Percentiles rank a stretch among this genome's conserved stretches.
Evolutionary conservation across 768 basidiomycete genomes (phyloP).

Genomic region (Suillus paluster): DNA sequence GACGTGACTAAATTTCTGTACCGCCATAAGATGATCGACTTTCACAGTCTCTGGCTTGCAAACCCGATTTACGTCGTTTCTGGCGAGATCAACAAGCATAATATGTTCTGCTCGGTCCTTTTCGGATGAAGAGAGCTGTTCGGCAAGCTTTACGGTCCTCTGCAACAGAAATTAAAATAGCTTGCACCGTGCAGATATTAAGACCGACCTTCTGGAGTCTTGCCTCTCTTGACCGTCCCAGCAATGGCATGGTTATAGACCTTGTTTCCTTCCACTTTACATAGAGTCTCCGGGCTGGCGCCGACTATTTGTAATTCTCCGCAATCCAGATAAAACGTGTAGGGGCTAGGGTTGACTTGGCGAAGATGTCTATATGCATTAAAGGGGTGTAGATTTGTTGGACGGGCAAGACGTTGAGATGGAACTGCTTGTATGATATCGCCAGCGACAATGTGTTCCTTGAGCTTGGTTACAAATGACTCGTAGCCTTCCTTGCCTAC

Average conservation of each 20-base stretch:
- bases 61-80: conserved; percentile 98
- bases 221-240: conserved; percentile 89
- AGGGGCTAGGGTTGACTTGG: conserved; percentile 95
- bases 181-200: conserved; percentile 8
- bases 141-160: conserved; percentile 87
- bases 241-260: conserved; percentile 99
- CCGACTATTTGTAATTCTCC: conserved; percentile 95
- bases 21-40: conserved; percentile 90
- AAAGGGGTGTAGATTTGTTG: conserved; percentile 92
- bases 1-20: conserved; percentile 98
- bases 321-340: conserved; percentile 98
- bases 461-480: conserved; percentile 85
- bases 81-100: conserved; percentile 97
- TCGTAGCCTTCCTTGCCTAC: conserved; percentile 95
- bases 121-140: conserved; percentile 77
- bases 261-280: conserved; percentile 90
- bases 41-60: conserved; percentile 95
- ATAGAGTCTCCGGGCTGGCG: conserved; percentile 96
- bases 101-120: conserved; percentile 99
- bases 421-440: conserved; percentile 99
- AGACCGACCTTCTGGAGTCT: conserved; percentile 77
- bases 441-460: conserved; percentile 92
- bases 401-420: conserved; percentile 85
- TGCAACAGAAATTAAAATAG: conserved; percentile 37
- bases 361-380: conserved; percentile 95